Percentiles rank a stretch among this genome's conserved stretches.
Conservation (phyloP, 1,284 basidiomycete species). For the Rhodotorula sp. region DNA sequence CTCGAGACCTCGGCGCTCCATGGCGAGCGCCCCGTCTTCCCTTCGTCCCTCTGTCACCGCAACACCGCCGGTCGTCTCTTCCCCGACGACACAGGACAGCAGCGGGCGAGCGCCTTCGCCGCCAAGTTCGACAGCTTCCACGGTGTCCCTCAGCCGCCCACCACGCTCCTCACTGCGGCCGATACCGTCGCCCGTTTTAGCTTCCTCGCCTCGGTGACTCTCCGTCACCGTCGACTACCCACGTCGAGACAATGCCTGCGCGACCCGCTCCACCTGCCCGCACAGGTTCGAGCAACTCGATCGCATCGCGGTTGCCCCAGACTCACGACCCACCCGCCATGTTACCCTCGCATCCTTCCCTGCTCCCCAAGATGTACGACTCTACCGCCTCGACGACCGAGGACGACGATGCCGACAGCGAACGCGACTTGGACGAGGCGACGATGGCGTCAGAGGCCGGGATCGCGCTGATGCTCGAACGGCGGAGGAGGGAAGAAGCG, state of each 20-base stretch:
- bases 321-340: neutral
- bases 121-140: too few relatives aligned
- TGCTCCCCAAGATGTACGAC: conserved; percentile 2
- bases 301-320: neutral
- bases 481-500: neutral
- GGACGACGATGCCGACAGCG: conserved; percentile 10
- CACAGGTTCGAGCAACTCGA: neutral
- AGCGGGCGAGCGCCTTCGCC: too few relatives aligned
- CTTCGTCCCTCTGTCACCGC: neutral
- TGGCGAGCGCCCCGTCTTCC: too few relatives aligned
- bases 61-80: too few relatives aligned
- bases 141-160: too few relatives aligned
- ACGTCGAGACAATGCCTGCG: neutral
- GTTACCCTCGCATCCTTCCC: conserved; percentile 4
- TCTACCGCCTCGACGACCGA: conserved; percentile 12
- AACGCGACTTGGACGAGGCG: neutral
- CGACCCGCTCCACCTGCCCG: too few relatives aligned
- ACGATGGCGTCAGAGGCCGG: neutral
- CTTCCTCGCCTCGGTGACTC: neutral
- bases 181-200: neutral
- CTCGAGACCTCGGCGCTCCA: too few relatives aligned
- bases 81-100: too few relatives aligned
- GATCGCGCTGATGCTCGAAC: neutral
- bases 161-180: too few relatives aligned
- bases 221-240: neutral